A percentile compares a stretch with the other conserved stretches of the same genome.
phyloP scores from a whole-genome alignment of 192 early-diverging fungal genomes.

The Gonapodya prolifera region DNA sequence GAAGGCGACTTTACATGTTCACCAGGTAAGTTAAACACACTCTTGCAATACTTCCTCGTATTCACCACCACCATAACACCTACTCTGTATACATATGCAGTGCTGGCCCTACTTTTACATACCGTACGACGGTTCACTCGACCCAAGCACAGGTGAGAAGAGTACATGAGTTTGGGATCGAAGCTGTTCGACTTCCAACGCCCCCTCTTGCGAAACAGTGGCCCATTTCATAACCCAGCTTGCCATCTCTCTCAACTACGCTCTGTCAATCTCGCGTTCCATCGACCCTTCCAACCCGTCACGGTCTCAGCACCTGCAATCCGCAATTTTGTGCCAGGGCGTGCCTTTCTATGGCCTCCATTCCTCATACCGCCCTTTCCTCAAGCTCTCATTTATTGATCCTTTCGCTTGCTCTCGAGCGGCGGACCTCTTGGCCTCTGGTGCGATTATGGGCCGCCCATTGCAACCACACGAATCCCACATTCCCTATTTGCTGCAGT shows the following conservation, averaged over 20 bases:
- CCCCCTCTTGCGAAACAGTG: slow-evolving; percentile 6
- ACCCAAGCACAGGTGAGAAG: slow-evolving; percentile 9
- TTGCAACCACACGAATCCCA: slow-evolving; percentile 75
- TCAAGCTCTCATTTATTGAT: slow-evolving; percentile 62
- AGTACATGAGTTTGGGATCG: not conserved
- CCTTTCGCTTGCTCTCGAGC: slow-evolving; percentile 42
- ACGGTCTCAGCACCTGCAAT: slow-evolving; percentile 34
- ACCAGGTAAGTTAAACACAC: slow-evolving; percentile 35
- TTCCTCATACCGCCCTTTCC: slow-evolving; percentile 47
- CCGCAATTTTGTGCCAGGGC: slow-evolving; percentile 60
- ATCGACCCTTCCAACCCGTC: slow-evolving; percentile 11
- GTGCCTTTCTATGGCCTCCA: slow-evolving; percentile 83
- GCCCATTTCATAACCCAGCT: slow-evolving; percentile 35
- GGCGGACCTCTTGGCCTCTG: slow-evolving; percentile 51
- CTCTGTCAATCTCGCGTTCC: slow-evolving; percentile 27
- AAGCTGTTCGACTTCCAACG: not conserved
- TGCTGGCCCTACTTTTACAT: slow-evolving; percentile 74
- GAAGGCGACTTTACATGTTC: slow-evolving; percentile 69
- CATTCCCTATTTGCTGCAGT: slow-evolving; percentile 69
- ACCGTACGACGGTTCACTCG: slow-evolving; percentile 37
- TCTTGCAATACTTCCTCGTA: not conserved
- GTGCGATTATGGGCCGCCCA: slow-evolving; percentile 52
- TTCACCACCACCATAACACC: not conserved
- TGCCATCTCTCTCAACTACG: slow-evolving; percentile 55
- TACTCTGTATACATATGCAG: slow-evolving; percentile 16